These are phyloP conservation scores for Cadophora luteo-olivacea DNA, from an alignment of 2,329 filamentous ascomycete species.

Conservation along the genomic window DNA sequence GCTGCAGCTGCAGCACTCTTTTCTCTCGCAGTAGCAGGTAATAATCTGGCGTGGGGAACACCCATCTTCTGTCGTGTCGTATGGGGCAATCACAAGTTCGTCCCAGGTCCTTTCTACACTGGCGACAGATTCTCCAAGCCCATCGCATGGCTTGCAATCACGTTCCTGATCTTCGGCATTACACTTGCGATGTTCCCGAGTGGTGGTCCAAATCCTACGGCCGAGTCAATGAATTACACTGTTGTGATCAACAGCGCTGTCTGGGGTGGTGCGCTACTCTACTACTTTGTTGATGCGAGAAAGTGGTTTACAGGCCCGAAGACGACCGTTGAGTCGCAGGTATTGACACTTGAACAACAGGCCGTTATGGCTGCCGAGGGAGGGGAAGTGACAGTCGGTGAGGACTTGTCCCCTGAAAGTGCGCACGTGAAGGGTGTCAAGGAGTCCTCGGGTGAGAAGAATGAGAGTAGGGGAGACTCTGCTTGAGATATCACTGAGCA, in stretches of 20 bases:
- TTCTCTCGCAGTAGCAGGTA: constrained; percentile 63
- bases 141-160: constrained; percentile 59
- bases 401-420: constrained; percentile 8
- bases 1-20: constrained; percentile 66
- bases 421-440: constrained; percentile 1
- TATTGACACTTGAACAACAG: constrained; percentile 42
- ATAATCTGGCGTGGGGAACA: constrained; percentile 65
- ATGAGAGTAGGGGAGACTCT: constrained; percentile 2
- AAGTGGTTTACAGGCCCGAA: constrained; percentile 68
- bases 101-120: constrained; percentile 65
- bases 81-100: constrained; percentile 64
- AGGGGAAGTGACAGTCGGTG: constrained; percentile 26
- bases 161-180: constrained; percentile 62
- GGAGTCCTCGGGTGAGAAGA: constrained; percentile 3
- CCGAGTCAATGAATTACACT: constrained; percentile 65
- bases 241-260: constrained; percentile 65
- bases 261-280: constrained; percentile 61
- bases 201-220: constrained; percentile 58
- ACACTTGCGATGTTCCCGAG: constrained; percentile 64
- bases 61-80: constrained; percentile 64
- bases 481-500: neutral
- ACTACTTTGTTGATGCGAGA: constrained; percentile 61
- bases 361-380: constrained; percentile 38
- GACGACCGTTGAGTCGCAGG: constrained; percentile 56
- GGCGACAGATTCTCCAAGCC: constrained; percentile 56